Evolutionary conservation across 2,329 filamentous ascomycete species (phyloP).

Genomic region (Calonectria pseudoreteaudii): DNA sequence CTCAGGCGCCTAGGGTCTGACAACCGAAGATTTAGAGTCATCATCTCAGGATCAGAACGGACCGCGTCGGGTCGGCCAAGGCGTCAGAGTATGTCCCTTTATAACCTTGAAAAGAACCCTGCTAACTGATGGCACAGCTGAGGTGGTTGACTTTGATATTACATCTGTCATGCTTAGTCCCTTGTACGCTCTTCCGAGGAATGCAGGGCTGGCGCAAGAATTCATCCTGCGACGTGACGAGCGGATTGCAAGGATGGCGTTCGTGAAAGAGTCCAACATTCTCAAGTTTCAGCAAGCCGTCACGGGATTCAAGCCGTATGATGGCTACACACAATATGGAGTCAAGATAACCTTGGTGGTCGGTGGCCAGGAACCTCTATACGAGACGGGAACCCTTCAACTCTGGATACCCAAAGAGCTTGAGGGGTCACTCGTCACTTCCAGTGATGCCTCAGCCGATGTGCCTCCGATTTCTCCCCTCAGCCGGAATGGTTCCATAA

Average conservation of each 20-base stretch:
- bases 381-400: constrained; percentile 46
- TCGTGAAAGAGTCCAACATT: constrained; percentile 40
- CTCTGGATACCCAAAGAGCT: constrained; percentile 48
- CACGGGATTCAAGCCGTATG: constrained; percentile 48
- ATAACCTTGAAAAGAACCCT: neutral
- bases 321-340: constrained; percentile 42
- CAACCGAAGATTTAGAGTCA: constrained; percentile 41
- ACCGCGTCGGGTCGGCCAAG: constrained; percentile 32
- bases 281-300: constrained; percentile 49
- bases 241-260: constrained; percentile 45
- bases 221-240: constrained; percentile 47
- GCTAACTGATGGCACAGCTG: constrained; percentile 33
- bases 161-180: constrained; percentile 43
- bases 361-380: constrained; percentile 36
- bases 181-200: constrained; percentile 43
- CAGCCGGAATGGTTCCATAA: constrained; percentile 33
- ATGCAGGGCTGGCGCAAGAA: constrained; percentile 34
- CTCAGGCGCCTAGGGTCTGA: constrained; percentile 44
- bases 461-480: constrained; percentile 8
- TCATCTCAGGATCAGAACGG: constrained; percentile 41
- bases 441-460: constrained; percentile 37
- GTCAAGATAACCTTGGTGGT: constrained; percentile 46
- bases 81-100: constrained; percentile 34
- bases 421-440: constrained; percentile 43
- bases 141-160: constrained; percentile 49